Evolutionary conservation across 805 yeast species (phyloP), one percentile per base, ranked within the genome.

Genomic region (Hanseniaspora thailandica): DNA sequence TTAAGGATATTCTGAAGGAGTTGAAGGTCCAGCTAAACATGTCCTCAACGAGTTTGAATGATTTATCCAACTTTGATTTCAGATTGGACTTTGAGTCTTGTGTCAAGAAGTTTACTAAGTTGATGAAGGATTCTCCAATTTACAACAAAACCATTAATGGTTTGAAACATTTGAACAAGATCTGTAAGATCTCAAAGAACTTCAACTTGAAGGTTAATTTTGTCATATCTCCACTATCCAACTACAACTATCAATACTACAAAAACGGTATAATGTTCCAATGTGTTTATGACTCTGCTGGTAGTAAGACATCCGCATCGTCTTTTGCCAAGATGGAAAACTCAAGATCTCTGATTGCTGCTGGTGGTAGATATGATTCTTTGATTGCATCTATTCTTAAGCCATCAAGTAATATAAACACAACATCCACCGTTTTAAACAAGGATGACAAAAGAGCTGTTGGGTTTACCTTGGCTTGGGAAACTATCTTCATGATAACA

Each of bases 281-380:
- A 59, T 86, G 85, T 0, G 76, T 87, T 1, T 76, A 80, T 57
- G 84, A 86, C 52, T 23, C 54, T 1, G 54, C 36, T 19, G 22
- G 28, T 19, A 40, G 25, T 19, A 34, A 30, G 15, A 43, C 33
- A 17, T n/a, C 48, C 13, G 17, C 36, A 19, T 22, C 48, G 3
- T 9, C 39, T 5, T 31, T 49, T 25, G 20, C 15, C 2, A 17
- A 50, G 20, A 43, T n/a, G 5, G 60, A 74, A 60, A 57, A 73
- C 62, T 57, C 64, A 63, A 60, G 70, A 71, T 70, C 63, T 39
- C 57, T 82, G 31, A 70, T 93, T 39, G 93, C 93, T 15, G 90
- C 93, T 0, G 99, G 99, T 44, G 99, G 99, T 2, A 72, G 99
- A 53, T 93, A 88, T 63, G 97, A 90, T 61, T 71, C 73, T 20